Conservation (phyloP, 202 grass and related monocot species). For the Sporobolus alterniflorus region DNA sequence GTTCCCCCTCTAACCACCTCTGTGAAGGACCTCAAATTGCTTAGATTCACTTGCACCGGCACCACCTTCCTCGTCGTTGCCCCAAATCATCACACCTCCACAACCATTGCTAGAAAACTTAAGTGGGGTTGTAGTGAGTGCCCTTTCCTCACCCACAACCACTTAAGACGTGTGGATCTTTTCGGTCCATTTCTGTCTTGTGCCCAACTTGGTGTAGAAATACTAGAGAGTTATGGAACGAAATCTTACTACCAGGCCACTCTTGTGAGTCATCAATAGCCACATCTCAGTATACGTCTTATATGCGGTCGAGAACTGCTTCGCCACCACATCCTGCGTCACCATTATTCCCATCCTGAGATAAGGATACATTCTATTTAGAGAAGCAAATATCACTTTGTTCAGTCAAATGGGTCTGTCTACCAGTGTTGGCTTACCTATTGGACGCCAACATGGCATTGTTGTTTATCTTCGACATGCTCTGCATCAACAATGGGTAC, state of each 20-base stretch:
- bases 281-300: conserved; percentile 25
- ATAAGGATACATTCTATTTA: not conserved
- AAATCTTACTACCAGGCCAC: conserved; percentile 45
- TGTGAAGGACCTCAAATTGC: too few species aligned
- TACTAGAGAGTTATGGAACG: not conserved
- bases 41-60: too few species aligned
- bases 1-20: too few species aligned
- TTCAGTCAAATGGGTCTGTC: not conserved
- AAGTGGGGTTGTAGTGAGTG: too few species aligned
- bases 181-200: too few species aligned
- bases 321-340: conserved; percentile 25
- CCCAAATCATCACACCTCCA: too few species aligned
- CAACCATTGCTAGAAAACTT: too few species aligned
- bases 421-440: not conserved
- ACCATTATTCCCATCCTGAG: conserved; percentile 41
- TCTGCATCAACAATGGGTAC: conserved; percentile 48
- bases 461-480: conserved; percentile 55
- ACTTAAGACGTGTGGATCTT: too few species aligned
- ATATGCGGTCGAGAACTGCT: conserved; percentile 28
- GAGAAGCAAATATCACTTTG: not conserved
- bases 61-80: too few species aligned
- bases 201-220: too few species aligned
- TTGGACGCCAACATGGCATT: conserved; percentile 38
- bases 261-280: conserved; percentile 11
- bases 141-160: too few species aligned